Conservation (phyloP, 257 asterid species). For the Solanum bulbocastanum region DNA sequence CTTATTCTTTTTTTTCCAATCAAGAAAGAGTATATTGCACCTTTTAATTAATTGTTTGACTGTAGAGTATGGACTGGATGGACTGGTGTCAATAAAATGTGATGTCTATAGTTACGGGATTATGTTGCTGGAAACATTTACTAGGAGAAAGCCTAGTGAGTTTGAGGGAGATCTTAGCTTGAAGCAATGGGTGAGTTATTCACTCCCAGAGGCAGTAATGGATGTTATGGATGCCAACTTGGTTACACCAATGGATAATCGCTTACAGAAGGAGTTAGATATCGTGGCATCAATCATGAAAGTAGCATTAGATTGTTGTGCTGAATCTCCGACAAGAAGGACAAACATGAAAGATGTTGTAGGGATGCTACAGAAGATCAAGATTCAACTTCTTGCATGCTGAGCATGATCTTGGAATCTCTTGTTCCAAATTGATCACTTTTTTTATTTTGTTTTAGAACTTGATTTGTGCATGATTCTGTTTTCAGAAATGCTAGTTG, state of each 20-base stretch:
- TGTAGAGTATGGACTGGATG: neutral
- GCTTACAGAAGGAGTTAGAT: neutral
- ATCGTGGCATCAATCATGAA: neutral
- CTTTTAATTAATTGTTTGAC: neutral
- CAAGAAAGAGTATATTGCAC: neutral
- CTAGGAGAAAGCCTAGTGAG: neutral
- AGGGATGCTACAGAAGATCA: neutral
- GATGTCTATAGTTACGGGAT: neutral
- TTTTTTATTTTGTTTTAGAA: too few species aligned
- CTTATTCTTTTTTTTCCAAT: neutral
- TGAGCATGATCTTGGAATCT: neutral
- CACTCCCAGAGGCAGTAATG: neutral
- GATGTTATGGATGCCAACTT: neutral
- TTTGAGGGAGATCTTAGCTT: neutral
- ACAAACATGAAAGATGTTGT: neutral
- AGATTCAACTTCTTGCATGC: neutral
- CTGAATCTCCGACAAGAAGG: neutral
- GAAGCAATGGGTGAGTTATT: neutral
- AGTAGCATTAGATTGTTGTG: neutral
- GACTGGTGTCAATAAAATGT: neutral
- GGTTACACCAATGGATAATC: neutral
- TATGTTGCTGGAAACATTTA: neutral
- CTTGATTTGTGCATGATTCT: too few species aligned
- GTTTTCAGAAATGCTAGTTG: too few species aligned
- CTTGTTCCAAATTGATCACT: accelerated